These are phyloP conservation scores for Gossypium arboreum DNA, from an alignment of 345 rosid species.

Conservation along the genomic window DNA sequence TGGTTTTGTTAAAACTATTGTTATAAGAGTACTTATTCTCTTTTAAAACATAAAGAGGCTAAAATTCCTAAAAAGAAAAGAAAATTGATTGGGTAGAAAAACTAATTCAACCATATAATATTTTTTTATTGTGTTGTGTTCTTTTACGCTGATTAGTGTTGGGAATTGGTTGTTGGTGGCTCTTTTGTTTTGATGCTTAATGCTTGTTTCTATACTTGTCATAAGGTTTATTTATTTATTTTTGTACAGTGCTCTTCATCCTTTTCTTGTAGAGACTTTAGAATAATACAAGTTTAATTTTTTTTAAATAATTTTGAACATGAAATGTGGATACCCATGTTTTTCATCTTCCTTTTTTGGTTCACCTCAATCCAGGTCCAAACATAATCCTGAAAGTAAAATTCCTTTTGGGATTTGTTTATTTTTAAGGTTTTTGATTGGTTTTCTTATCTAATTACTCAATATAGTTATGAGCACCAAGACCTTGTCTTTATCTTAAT, in stretches of 20 bases:
- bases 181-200: too few relatives aligned
- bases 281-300: background rate
- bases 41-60: too few relatives aligned
- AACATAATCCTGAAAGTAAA: constrained; percentile 62
- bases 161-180: too few relatives aligned
- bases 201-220: too few relatives aligned
- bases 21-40: too few relatives aligned
- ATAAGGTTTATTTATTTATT: too few relatives aligned
- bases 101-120: too few relatives aligned
- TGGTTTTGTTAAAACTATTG: too few relatives aligned
- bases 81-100: too few relatives aligned
- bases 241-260: background rate
- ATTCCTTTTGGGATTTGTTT: background rate
- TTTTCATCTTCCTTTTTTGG: constrained; percentile 59
- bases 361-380: constrained; percentile 63
- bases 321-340: constrained; percentile 70
- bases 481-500: background rate
- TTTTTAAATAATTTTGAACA: constrained; percentile 18
- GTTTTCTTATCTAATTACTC: background rate
- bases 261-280: background rate
- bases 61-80: too few relatives aligned
- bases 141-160: too few relatives aligned
- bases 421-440: background rate
- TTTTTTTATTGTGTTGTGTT: too few relatives aligned
- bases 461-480: background rate